phyloP scores from a whole-genome alignment of 345 rosid species.

The Populus euphratica region DNA sequence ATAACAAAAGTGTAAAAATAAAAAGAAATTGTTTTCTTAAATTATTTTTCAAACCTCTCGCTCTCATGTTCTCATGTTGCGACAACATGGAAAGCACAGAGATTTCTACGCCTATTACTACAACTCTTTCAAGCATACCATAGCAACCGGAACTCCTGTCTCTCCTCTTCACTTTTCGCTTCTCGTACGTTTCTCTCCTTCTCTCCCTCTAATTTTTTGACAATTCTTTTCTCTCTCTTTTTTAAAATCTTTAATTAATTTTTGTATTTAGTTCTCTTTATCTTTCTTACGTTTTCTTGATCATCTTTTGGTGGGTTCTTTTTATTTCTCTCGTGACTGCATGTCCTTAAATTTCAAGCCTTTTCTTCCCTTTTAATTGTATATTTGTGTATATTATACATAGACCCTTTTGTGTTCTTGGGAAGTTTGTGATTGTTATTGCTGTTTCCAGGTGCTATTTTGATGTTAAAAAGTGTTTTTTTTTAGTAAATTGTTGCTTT shows the following conservation, averaged over 20 bases:
- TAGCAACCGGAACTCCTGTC: neutral
- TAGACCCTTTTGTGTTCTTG: neutral
- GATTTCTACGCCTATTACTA: conserved; percentile 14
- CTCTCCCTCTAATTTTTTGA: neutral
- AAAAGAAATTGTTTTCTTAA: neutral
- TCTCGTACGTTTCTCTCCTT: neutral
- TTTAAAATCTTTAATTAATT: neutral
- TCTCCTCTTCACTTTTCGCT: neutral
- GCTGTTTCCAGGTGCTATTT: neutral
- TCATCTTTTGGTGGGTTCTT: neutral
- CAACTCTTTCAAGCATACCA: neutral
- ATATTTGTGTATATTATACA: neutral
- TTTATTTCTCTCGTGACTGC: neutral
- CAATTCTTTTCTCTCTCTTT: neutral
- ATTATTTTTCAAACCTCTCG: neutral
- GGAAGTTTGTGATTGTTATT: neutral
- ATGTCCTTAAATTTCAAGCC: neutral
- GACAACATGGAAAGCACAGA: conserved; percentile 1
- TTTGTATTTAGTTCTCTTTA: neutral
- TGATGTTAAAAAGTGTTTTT: neutral
- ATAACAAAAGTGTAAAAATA: neutral
- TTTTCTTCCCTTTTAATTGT: neutral
- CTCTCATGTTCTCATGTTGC: neutral
- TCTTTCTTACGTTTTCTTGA: neutral
- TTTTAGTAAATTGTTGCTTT: neutral